A percentile compares a stretch with the other conserved stretches of the same genome.
These are phyloP conservation scores for Xylariaceae sp. DNA, from an alignment of 2,329 filamentous ascomycete species.

Conservation along the genomic window DNA sequence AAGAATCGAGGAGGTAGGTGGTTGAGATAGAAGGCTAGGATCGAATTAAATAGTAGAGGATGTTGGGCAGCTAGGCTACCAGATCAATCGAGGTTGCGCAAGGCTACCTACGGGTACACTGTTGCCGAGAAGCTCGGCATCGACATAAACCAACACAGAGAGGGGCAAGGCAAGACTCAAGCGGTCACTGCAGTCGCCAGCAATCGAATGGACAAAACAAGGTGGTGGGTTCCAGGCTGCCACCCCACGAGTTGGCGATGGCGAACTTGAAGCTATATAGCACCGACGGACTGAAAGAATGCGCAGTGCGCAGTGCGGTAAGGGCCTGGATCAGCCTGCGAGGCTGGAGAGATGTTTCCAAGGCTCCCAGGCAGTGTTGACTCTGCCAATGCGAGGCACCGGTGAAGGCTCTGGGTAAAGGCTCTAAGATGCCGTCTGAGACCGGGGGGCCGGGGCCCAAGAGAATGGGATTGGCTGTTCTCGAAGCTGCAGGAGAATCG, in stretches of 20 bases:
- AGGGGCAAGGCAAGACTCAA: too few relatives aligned
- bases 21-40: too few relatives aligned
- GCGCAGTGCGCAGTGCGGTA: slow-evolving; percentile 4
- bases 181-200: too few relatives aligned
- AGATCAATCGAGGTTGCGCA: slow-evolving; percentile 9
- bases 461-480: slow-evolving; percentile 20
- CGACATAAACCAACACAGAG: too few relatives aligned
- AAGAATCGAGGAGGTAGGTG: too few relatives aligned
- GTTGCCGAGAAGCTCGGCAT: too few relatives aligned
- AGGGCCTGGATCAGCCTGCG: slow-evolving; percentile 17
- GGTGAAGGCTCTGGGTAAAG: slow-evolving; percentile 8
- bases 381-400: slow-evolving; percentile 14
- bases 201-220: slow-evolving; percentile 9
- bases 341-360: slow-evolving; percentile 23
- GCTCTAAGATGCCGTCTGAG: too few relatives aligned
- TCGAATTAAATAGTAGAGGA: too few relatives aligned
- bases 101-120: not conserved
- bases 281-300: slow-evolving; percentile 11
- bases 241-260: slow-evolving; percentile 17
- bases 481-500: slow-evolving; percentile 21
- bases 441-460: slow-evolving; percentile 10
- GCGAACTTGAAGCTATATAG: slow-evolving; percentile 20
- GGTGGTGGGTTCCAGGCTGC: slow-evolving; percentile 19
- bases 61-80: slow-evolving; percentile 14
- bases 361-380: slow-evolving; percentile 16